phyloP scores from a whole-genome alignment of 2,329 filamentous ascomycete species.

The Fusarium robinianum region DNA sequence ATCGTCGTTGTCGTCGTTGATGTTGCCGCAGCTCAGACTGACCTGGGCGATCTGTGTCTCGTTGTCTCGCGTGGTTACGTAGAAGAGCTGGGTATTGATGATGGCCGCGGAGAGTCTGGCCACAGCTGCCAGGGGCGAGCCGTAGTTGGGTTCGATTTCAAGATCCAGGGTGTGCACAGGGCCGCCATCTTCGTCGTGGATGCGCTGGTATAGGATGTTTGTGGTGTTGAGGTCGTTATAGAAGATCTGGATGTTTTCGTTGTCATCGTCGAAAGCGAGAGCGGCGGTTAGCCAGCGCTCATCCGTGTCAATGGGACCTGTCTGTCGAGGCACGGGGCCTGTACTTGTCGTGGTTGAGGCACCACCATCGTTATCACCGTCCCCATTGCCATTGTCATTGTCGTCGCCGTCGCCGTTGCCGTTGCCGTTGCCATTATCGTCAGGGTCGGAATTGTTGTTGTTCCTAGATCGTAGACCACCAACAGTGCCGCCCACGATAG shows the following conservation, averaged over 20 bases:
- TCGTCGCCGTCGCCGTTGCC: not conserved
- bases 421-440: not conserved
- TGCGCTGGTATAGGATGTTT: conserved; percentile 19
- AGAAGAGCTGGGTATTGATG: conserved; percentile 20
- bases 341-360: conserved; percentile 4
- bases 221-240: conserved; percentile 29
- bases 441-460: not conserved
- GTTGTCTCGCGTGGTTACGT: conserved; percentile 17
- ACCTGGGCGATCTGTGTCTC: conserved; percentile 21
- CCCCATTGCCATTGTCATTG: not conserved
- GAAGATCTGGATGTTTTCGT: conserved; percentile 25
- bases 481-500: conserved; percentile 25
- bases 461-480: conserved; percentile 16
- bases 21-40: conserved; percentile 17
- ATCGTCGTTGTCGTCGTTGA: conserved; percentile 7
- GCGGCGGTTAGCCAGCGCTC: conserved; percentile 19
- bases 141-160: conserved; percentile 24
- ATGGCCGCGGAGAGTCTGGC: conserved; percentile 6
- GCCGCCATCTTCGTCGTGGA: conserved; percentile 13
- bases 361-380: not conserved
- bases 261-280: conserved; percentile 11
- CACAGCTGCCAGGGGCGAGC: conserved; percentile 24
- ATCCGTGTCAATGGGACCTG: conserved; percentile 22
- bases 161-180: conserved; percentile 18
- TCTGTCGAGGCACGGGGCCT: conserved; percentile 12